These are phyloP conservation scores for Acorus gramineus DNA, from an alignment of 106 monocot genomes.

Conservation along the genomic window DNA sequence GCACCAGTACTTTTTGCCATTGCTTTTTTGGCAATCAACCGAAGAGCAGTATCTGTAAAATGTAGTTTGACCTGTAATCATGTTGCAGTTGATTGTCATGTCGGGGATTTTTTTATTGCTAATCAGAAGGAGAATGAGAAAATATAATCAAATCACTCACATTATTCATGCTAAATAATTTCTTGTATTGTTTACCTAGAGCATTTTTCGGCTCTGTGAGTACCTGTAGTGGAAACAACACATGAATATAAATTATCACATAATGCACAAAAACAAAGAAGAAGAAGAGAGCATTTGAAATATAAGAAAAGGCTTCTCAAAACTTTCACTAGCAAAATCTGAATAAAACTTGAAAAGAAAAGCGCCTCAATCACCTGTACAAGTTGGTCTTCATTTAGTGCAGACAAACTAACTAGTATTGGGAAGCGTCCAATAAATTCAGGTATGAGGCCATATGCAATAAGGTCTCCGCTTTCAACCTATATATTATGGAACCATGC, in stretches of 20 bases:
- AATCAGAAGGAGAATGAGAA: too few species aligned
- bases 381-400: conserved; percentile 87
- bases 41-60: conserved; percentile 79
- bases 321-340: too few species aligned
- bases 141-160: conserved; percentile 23
- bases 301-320: too few species aligned
- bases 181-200: conserved; percentile 92
- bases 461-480: conserved; percentile 97
- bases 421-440: conserved; percentile 99
- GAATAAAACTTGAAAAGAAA: too few species aligned
- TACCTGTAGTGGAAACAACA: conserved; percentile 38
- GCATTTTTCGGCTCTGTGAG: conserved; percentile 92
- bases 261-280: too few species aligned
- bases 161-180: conserved; percentile 93
- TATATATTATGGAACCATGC: conserved; percentile 4
- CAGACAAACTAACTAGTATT: conserved; percentile 81
- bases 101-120: neutral
- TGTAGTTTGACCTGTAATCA: conserved; percentile 81
- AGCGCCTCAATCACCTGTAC: conserved; percentile 46
- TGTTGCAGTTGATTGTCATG: neutral
- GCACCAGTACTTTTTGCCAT: conserved; percentile 93
- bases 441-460: conserved; percentile 92
- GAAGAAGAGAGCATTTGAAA: too few species aligned
- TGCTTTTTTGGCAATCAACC: conserved; percentile 83
- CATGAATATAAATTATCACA: too few species aligned